Evolutionary conservation across 768 basidiomycete species (phyloP).

Genomic region (Tulasnella sp.): DNA sequence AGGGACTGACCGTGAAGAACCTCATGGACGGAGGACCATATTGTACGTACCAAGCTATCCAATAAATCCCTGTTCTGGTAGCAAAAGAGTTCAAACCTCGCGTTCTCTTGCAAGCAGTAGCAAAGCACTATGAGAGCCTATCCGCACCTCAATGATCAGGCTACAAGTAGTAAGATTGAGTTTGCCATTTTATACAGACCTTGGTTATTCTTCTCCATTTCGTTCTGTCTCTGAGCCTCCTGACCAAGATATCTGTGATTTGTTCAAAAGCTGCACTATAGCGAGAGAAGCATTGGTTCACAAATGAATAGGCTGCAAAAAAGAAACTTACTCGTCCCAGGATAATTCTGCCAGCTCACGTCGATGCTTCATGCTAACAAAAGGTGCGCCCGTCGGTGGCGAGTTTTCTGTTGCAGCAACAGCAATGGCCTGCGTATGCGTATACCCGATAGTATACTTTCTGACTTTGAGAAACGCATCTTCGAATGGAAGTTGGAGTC

Average conservation of each 20-base stretch:
- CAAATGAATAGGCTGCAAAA: not conserved
- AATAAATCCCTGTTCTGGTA: not conserved
- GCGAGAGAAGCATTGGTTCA: not conserved
- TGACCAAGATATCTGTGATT: constrained; percentile 4
- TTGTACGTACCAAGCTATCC: not conserved
- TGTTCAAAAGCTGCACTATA: constrained; percentile 10
- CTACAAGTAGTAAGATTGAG: not conserved
- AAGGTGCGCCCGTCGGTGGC: not conserved
- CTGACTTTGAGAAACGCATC: constrained; percentile 2
- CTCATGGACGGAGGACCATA: not conserved
- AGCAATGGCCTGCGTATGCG: not conserved
- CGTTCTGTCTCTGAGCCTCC: not conserved
- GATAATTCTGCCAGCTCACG: constrained; percentile 6
- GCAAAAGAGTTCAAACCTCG: constrained; percentile 7
- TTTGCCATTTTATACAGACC: not conserved
- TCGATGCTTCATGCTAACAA: not conserved
- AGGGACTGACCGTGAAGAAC: too few species aligned
- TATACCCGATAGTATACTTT: constrained; percentile 10
- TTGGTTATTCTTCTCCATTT: constrained; percentile 11
- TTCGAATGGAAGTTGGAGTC: not conserved
- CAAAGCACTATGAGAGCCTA: constrained; percentile 10
- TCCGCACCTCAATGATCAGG: too few species aligned
- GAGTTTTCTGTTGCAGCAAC: not conserved
- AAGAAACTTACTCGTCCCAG: constrained; percentile 5
- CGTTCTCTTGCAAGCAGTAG: constrained; percentile 12